Conservation (phyloP, 192 early-diverging fungal genomes). For the Obelidium mucronatum region DNA sequence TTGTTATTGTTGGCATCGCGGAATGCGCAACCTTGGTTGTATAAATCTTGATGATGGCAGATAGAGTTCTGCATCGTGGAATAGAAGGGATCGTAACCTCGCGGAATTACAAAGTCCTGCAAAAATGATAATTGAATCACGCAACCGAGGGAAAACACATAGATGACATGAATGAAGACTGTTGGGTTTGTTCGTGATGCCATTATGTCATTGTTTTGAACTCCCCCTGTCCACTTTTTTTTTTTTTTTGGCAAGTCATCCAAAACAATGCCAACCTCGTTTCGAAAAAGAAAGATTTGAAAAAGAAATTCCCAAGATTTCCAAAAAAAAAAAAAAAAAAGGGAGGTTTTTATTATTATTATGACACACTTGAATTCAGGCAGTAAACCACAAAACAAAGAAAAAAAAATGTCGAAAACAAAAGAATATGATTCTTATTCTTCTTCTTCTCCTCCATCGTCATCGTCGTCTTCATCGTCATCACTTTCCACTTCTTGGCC, state of each 20-base stretch:
- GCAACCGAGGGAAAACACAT: background rate
- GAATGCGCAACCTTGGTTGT: background rate
- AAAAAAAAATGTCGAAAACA: background rate
- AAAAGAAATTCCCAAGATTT: too few species aligned
- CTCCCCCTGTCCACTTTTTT: too few species aligned
- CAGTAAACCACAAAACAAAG: background rate
- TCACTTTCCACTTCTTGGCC: conserved; percentile 48
- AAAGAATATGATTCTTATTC: conserved; percentile 1
- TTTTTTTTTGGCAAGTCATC: too few species aligned
- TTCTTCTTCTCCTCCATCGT: conserved; percentile 42
- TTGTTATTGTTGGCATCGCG: background rate
- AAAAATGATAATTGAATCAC: background rate
- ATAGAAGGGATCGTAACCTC: background rate
- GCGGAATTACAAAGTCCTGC: background rate
- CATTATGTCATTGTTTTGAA: too few species aligned
- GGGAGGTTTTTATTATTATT: background rate
- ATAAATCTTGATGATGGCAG: background rate
- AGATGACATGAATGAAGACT: background rate
- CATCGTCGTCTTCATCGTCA: conserved; percentile 63
- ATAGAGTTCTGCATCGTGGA: background rate
- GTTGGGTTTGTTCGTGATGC: background rate
- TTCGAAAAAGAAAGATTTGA: too few species aligned
- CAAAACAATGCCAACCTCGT: too few species aligned
- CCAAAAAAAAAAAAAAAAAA: conserved; percentile 1
- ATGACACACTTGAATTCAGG: too few species aligned